Percentiles rank a stretch among this genome's conserved stretches.
phyloP scores from a whole-genome alignment of 352 stramenopile species.

The Peronospora farinosa region DNA sequence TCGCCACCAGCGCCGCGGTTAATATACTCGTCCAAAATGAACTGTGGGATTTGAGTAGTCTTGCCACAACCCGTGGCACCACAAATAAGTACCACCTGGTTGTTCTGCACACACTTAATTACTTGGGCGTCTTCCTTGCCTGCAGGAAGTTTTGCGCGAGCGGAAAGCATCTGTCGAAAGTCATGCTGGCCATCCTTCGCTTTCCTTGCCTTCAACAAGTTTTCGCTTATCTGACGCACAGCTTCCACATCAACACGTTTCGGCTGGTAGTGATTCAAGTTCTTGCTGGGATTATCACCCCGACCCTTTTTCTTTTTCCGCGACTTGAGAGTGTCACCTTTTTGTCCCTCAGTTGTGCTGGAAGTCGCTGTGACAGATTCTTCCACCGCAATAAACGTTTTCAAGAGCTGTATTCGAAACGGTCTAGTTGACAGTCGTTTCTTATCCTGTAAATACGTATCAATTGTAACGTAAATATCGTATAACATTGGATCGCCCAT shows the following conservation, averaged over 20 bases:
- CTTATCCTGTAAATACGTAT: constrained; percentile 42
- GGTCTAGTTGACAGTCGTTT: constrained; percentile 20
- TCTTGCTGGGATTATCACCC: constrained; percentile 19
- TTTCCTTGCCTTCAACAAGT: constrained; percentile 37
- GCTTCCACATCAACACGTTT: constrained; percentile 35
- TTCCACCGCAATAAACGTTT: constrained; percentile 9
- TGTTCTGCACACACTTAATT: constrained; percentile 40
- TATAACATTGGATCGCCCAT: constrained; percentile 80
- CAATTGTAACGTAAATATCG: constrained; percentile 64
- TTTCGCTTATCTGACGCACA: constrained; percentile 35
- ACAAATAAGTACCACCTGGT: constrained; percentile 93
- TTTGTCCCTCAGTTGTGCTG: constrained; percentile 1
- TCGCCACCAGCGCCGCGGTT: constrained; percentile 74
- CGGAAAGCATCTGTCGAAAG: constrained; percentile 56
- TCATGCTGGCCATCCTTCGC: constrained; percentile 34
- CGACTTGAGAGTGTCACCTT: constrained; percentile 12
- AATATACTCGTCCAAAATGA: constrained; percentile 93
- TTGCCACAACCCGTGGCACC: constrained; percentile 94
- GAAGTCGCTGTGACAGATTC: constrained; percentile 7
- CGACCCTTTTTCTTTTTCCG: constrained; percentile 15
- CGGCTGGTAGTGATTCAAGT: constrained; percentile 2
- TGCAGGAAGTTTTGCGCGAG: constrained; percentile 54
- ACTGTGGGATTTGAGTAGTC: constrained; percentile 95
- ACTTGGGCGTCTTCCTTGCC: constrained; percentile 51
- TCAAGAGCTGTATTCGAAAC: constrained; percentile 36